These are phyloP conservation scores for Berberis vulgaris DNA, from an alignment of 164 flowering plant genomes.

Conservation along the genomic window DNA sequence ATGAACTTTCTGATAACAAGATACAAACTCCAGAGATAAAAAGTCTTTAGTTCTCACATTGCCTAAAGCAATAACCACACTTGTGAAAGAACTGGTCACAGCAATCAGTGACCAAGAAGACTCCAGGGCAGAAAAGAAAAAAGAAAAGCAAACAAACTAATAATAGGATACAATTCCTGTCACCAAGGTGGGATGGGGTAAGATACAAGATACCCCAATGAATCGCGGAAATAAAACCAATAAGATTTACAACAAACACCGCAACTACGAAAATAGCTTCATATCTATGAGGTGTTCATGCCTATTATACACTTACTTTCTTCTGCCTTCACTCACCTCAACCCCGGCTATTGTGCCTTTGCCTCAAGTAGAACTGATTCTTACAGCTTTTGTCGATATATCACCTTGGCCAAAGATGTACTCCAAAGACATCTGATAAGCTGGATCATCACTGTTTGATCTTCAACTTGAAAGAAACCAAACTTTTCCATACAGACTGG, in stretches of 20 bases:
- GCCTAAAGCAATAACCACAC: constrained; percentile 3
- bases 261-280: not conserved
- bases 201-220: constrained; percentile 3
- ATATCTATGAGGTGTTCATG: not conserved
- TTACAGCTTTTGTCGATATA: not conserved
- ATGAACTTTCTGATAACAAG: not conserved
- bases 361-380: not conserved
- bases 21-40: constrained; percentile 3
- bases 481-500: constrained; percentile 9
- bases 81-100: not conserved
- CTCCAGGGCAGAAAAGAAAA: not conserved
- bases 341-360: not conserved
- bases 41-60: not conserved
- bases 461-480: constrained; percentile 14
- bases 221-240: not conserved
- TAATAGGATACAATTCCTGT: constrained; percentile 2
- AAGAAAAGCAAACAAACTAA: not conserved
- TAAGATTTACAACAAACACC: constrained; percentile 9
- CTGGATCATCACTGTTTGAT: constrained; percentile 8
- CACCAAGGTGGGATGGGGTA: not conserved
- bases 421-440: not conserved
- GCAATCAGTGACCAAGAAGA: not conserved
- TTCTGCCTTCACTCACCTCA: not conserved
- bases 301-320: not conserved
- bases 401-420: constrained; percentile 6